Percentiles rank a stretch among this genome's conserved stretches.
Evolutionary conservation across 1,139 yeast genomes (phyloP).

Genomic region (Diutina ranongensis): DNA sequence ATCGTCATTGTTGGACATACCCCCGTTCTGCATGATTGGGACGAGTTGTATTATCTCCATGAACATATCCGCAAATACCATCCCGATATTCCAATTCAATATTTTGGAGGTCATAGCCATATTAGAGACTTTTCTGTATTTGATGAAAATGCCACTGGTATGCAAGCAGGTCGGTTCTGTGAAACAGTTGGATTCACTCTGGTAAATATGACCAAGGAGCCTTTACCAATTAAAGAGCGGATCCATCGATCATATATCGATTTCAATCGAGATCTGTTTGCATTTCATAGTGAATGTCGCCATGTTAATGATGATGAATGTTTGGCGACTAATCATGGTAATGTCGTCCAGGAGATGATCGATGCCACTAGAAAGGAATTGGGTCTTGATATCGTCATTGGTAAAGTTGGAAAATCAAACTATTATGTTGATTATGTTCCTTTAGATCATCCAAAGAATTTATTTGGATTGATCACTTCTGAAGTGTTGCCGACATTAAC

Average conservation of each 20-base stretch:
- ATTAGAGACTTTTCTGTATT: constrained; percentile 69
- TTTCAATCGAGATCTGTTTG: constrained; percentile 61
- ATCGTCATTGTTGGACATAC: constrained; percentile 70
- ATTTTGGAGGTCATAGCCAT: constrained; percentile 93
- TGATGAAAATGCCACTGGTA: constrained; percentile 58
- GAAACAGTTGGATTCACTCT: constrained; percentile 89
- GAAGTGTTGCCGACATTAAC: constrained; percentile 48
- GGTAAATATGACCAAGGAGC: constrained; percentile 19
- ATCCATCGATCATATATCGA: constrained; percentile 64
- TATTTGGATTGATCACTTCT: constrained; percentile 49
- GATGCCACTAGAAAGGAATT: constrained; percentile 33
- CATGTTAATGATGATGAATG: constrained; percentile 12
- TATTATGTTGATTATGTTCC: constrained; percentile 67
- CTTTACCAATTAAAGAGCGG: constrained; percentile 10
- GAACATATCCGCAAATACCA: constrained; percentile 39
- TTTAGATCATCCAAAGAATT: constrained; percentile 42
- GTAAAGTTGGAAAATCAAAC: constrained; percentile 46
- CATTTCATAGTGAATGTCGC: constrained; percentile 44
- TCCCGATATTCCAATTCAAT: constrained; percentile 61
- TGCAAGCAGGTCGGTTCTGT: constrained; percentile 87
- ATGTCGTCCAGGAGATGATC: constrained; percentile 33
- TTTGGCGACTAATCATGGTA: constrained; percentile 42
- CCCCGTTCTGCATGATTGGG: constrained; percentile 51
- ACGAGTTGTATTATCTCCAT: constrained; percentile 47
- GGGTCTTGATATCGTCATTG: constrained; percentile 44